Conservation (phyloP, 805 yeast species). For the Candida broadrunensis region DNA sequence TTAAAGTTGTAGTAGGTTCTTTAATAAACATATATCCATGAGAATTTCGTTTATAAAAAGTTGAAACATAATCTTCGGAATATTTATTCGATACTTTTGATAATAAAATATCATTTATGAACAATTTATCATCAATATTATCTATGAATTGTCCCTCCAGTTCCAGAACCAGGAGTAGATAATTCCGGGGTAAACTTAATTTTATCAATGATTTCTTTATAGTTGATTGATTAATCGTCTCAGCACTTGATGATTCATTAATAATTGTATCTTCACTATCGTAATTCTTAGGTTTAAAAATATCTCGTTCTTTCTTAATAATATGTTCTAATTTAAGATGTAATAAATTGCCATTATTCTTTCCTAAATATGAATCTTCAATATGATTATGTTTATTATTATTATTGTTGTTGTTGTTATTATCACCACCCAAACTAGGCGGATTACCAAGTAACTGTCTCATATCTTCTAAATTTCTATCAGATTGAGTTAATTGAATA, state of each 20-base stretch:
- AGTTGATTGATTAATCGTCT: neutral
- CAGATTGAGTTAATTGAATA: neutral
- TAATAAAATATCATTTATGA: neutral
- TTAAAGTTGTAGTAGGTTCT: conserved; percentile 25
- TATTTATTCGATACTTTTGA: conserved; percentile 5
- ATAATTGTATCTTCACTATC: no score
- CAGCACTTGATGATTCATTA: no score
- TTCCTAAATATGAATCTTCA: neutral
- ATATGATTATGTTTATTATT: neutral
- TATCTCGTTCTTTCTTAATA: neutral
- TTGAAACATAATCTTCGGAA: conserved; percentile 25
- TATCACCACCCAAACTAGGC: neutral
- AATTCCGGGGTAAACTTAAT: neutral
- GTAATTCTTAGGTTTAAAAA: neutral
- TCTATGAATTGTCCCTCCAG: no score
- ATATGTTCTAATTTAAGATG: neutral
- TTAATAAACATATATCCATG: conserved; percentile 35
- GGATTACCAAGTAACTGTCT: neutral
- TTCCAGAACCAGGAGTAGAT: no score
- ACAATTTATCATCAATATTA: neutral
- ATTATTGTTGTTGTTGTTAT: no score
- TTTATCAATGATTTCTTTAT: neutral
- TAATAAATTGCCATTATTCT: neutral
- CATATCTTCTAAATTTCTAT: neutral
- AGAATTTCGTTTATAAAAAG: conserved; percentile 29